phyloP scores from a whole-genome alignment of 148 eudicot genomes.

The Salicornia ramosissima region DNA sequence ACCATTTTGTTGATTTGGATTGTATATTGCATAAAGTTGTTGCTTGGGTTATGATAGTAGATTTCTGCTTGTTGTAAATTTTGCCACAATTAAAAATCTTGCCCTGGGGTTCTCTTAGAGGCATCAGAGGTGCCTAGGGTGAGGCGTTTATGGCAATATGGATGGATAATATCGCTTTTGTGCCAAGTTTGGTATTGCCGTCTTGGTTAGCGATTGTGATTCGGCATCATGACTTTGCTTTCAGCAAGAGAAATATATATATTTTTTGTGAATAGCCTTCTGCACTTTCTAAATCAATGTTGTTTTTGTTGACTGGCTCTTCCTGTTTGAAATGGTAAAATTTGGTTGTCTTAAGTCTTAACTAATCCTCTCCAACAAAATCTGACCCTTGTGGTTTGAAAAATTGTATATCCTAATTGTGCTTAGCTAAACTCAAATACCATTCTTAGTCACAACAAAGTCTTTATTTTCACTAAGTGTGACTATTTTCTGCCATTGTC shows the following conservation, averaged over 20 bases:
- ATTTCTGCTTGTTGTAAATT: not conserved
- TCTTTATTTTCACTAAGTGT: not conserved
- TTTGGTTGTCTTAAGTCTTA: constrained; percentile 13
- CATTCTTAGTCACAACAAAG: constrained; percentile 2
- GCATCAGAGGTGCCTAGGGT: constrained; percentile 1
- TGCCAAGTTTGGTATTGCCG: constrained; percentile 3
- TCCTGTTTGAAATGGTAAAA: constrained; percentile 2
- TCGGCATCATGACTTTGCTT: constrained; percentile 9
- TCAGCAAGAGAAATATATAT: constrained; percentile 5
- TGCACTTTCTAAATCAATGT: constrained; percentile 6
- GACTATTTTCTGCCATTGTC: not conserved
- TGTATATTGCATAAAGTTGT: not conserved
- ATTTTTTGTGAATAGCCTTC: constrained; percentile 19
- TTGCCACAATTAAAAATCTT: not conserved
- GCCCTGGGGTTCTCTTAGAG: not conserved
- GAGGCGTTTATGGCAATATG: not conserved
- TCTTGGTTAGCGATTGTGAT: constrained; percentile 5
- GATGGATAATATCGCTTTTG: constrained; percentile 7
- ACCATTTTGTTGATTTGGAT: not conserved
- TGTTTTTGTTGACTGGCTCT: constrained; percentile 15
- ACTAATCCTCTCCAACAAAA: not conserved
- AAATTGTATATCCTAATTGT: not conserved
- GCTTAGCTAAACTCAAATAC: constrained; percentile 1
- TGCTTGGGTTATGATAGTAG: constrained; percentile 7
- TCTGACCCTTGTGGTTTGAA: not conserved